Evolutionary conservation across 345 rosid genomes (phyloP).

Genomic region (Salix viminalis): DNA sequence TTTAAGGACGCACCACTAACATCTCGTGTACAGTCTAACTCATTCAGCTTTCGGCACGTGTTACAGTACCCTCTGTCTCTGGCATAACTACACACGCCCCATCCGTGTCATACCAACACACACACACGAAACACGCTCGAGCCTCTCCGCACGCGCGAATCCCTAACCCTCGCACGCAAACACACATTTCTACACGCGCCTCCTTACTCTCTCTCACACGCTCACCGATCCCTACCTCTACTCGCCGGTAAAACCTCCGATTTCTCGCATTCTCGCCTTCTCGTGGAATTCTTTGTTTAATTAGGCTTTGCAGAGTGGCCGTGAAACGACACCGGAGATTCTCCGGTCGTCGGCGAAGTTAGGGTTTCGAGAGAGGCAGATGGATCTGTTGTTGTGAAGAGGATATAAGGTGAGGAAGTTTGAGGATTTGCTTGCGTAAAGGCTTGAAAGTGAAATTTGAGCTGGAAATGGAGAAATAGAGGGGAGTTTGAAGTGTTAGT

Average conservation of each 20-base stretch:
- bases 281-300: background rate
- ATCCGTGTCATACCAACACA: constrained; percentile 62
- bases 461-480: constrained; percentile 12
- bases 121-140: constrained; percentile 60
- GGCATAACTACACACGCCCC: constrained; percentile 52
- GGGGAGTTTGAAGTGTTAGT: constrained; percentile 9
- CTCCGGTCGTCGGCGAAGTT: constrained; percentile 21
- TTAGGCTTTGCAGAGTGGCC: constrained; percentile 9
- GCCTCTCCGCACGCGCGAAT: constrained; percentile 61
- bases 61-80: constrained; percentile 22
- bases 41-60: constrained; percentile 32
- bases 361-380: constrained; percentile 6
- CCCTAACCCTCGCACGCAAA: constrained; percentile 36
- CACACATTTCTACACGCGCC: constrained; percentile 53
- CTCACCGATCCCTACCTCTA: constrained; percentile 26
- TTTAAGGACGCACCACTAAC: background rate
- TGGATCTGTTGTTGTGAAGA: constrained; percentile 13
- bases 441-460: constrained; percentile 13
- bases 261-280: constrained; percentile 17
- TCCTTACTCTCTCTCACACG: constrained; percentile 11
- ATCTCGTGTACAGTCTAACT: constrained; percentile 24
- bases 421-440: background rate
- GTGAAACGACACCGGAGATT: constrained; percentile 17
- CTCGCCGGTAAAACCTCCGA: constrained; percentile 40
- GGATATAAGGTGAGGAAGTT: constrained; percentile 4